Evolutionary conservation across 139 green algal genomes (phyloP).

Genomic region (Pseudopediastrum boryanum): DNA sequence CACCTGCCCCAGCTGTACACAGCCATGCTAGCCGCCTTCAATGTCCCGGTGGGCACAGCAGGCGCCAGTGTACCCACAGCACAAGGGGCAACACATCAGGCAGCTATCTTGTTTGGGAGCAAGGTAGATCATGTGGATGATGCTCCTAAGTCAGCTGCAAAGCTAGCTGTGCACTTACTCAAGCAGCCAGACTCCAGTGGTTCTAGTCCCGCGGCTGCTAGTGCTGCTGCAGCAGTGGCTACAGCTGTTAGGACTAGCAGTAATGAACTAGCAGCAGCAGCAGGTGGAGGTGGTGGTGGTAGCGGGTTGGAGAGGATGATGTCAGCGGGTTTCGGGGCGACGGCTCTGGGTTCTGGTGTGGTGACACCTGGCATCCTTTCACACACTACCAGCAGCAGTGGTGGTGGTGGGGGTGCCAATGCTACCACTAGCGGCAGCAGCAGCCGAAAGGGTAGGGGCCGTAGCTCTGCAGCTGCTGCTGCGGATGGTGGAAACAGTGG

Average conservation of each 20-base stretch:
- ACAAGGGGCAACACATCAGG: slow-evolving; percentile 5
- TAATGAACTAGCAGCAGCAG: slow-evolving; percentile 7
- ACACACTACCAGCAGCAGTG: background rate
- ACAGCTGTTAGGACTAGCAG: background rate
- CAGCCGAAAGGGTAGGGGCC: background rate
- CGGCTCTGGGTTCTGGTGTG: too few relatives aligned
- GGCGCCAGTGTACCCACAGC: slow-evolving; percentile 44
- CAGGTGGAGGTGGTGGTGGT: background rate
- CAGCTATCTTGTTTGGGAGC: slow-evolving; percentile 17
- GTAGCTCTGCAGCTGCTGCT: background rate
- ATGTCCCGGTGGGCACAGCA: slow-evolving; percentile 77
- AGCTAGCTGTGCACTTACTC: slow-evolving; percentile 37
- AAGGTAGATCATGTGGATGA: slow-evolving; percentile 39
- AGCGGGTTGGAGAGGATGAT: too few relatives aligned
- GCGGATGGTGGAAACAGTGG: background rate
- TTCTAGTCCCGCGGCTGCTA: background rate
- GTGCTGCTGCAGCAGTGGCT: background rate
- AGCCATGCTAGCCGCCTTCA: slow-evolving; percentile 64
- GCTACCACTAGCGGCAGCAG: background rate
- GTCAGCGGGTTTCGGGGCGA: too few relatives aligned
- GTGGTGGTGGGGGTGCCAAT: background rate
- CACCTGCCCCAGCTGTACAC: slow-evolving; percentile 66
- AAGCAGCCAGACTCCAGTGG: slow-evolving; percentile 17
- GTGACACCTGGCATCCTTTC: background rate
- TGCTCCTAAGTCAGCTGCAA: slow-evolving; percentile 31